These are phyloP conservation scores for Pseudomicrostroma phylloplanum DNA, from an alignment of 1,284 basidiomycete genomes.

Conservation along the genomic window DNA sequence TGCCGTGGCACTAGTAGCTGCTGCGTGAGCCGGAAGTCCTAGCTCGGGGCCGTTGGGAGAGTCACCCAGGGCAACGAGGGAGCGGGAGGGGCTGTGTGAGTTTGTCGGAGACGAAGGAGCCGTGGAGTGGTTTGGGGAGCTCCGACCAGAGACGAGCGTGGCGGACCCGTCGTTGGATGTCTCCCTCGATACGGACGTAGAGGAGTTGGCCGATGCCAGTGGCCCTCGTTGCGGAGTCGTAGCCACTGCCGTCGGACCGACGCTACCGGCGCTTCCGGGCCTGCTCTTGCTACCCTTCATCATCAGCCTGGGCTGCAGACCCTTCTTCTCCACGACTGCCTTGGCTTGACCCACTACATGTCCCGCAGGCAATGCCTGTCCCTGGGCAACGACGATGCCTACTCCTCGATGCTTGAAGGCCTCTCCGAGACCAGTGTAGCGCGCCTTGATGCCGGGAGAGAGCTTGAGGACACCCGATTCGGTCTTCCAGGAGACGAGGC, in stretches of 20 bases:
- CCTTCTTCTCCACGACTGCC: slow-evolving; percentile 7
- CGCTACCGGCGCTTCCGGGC: background rate
- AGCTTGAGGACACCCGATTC: slow-evolving; percentile 33
- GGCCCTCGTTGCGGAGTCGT: too few relatives aligned
- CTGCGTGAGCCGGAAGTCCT: background rate
- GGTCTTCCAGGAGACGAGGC: slow-evolving; percentile 32
- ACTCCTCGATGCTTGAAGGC: slow-evolving; percentile 33
- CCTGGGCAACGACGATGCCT: slow-evolving; percentile 16
- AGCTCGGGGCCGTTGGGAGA: background rate
- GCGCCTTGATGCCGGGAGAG: slow-evolving; percentile 21
- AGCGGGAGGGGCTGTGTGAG: background rate
- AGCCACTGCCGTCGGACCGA: too few relatives aligned
- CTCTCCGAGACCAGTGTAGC: slow-evolving; percentile 24
- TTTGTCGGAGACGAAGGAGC: background rate
- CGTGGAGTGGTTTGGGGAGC: background rate
- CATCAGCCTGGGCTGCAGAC: background rate
- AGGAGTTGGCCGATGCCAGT: background rate
- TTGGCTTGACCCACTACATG: slow-evolving; percentile 4
- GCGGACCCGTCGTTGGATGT: background rate
- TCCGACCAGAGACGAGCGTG: background rate
- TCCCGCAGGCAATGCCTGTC: slow-evolving; percentile 3
- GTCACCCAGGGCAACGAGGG: background rate
- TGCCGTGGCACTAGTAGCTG: background rate
- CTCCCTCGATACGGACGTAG: too few relatives aligned
- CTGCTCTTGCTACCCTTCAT: background rate